Evolutionary conservation across 306 rosid species (phyloP).

Genomic region (Trifolium fragiferum): DNA sequence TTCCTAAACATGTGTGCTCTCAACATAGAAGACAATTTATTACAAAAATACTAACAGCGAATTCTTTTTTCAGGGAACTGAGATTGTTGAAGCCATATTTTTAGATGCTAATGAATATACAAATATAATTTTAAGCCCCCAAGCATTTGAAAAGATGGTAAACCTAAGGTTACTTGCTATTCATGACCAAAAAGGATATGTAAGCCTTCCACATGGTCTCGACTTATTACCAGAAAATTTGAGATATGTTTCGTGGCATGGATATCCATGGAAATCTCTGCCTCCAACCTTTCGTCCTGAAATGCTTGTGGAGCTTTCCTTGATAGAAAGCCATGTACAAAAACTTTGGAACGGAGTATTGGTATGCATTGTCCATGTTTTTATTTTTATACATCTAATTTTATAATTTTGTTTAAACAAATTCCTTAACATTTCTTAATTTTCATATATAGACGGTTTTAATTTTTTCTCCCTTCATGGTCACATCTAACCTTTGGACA

Average conservation of each 20-base stretch:
- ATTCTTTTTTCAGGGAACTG: not conserved
- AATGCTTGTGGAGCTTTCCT: constrained; percentile 24
- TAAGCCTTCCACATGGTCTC: not conserved
- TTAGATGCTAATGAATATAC: too few species aligned
- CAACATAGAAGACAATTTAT: not conserved
- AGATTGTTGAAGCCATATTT: not conserved
- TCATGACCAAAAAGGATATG: not conserved
- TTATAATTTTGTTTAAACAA: too few species aligned
- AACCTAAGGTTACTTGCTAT: too few species aligned
- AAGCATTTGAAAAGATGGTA: too few species aligned
- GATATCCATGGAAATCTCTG: not conserved
- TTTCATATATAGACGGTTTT: too few species aligned
- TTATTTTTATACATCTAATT: too few species aligned
- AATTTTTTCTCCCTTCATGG: too few species aligned
- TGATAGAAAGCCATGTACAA: not conserved
- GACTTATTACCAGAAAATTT: not conserved
- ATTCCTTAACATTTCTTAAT: too few species aligned
- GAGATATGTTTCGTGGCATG: not conserved
- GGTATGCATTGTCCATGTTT: too few species aligned
- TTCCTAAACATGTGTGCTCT: not conserved
- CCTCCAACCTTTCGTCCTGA: not conserved
- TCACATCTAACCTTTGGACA: too few species aligned
- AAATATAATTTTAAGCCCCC: too few species aligned
- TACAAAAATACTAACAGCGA: not conserved
- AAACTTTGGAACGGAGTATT: constrained; percentile 22